Base-by-base conservation (phyloP, 306 rosid genomes). In the apple (Malus domestica) region DNA sequence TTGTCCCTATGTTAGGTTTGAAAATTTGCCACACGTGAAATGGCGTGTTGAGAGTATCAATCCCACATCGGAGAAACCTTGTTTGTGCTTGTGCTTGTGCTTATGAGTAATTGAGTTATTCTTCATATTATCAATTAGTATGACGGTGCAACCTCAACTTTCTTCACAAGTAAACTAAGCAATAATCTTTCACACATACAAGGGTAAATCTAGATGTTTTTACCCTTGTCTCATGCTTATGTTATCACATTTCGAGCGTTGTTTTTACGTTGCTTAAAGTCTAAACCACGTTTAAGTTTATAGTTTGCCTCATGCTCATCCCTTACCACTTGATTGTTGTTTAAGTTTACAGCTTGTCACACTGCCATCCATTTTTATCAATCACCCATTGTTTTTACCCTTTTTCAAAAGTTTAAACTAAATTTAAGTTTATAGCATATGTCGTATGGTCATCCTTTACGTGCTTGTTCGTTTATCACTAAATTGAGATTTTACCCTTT, bases 1-100 rank as follows among this genome's bases (percentile, higher is more conserved):
- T 38, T 35, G 10, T 7, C 0, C 0, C 0, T 0, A 9, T 7
- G 2, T 1, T 38, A 38, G 0, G 9, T 0, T 38, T 38, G 10
- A 38, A 38, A 38, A 38, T 38, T 38, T 1, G 42, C 0, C 42
- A 35, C 40, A 35, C 8, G 7, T 35, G 2, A 38, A 0, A 2
- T 0, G 0, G 0, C 0, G 2, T 38, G 10, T 6, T 7, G 42
- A 6, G 42, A 38, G 42, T 6, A 38, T 38, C 10, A 38, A 38
- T 38, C 42, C 2, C 9, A 4, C 35, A 32, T 32, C 2, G 5
- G 2, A 33, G 2, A 35, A 35, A 35, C 40, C 40, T 35, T 35
- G 40, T 0, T 35, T 6, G 9, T 35, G 40, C 42, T 38, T 6
- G 9, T 35, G 40, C 40, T 35, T 38, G 42, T 7, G 40, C 9